Evolutionary conservation across 2,329 filamentous ascomycete genomes (phyloP), one percentile per base, ranked within the genome.

Genomic region (Torrubiellomyces zombiae): DNA sequence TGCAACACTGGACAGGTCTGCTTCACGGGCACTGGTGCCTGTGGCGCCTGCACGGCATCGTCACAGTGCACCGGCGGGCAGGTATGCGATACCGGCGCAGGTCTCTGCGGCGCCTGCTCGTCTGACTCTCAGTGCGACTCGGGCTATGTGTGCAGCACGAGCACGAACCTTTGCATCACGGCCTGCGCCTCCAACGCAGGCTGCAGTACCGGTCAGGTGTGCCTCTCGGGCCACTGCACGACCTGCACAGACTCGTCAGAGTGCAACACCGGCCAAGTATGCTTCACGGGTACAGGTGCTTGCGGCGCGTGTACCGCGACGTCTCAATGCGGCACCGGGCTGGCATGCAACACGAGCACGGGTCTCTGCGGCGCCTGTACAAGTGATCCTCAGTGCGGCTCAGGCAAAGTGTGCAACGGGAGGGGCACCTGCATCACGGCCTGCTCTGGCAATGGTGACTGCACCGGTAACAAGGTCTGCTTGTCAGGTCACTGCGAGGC

Each of bases 131-230:
- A 32, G 5, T 31, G 28, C 3, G 25, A 23, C 18, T 18, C 18
- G 18, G n/a, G n/a, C 18, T n/a, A 18, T 7, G n/a, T 18, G 7
- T 18, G 18, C 18, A n/a, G 7, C 18, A n/a, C 7, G 18, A n/a
- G 18, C 7, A n/a, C n/a, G n/a, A n/a, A n/a, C n/a, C 18, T 18
- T n/a, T 18, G 18, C 18, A 18, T 18, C 18, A n/a, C 7, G 7
- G 18, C 7, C 18, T 18, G 18, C 18, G n/a, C n/a, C 7, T 7
- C 18, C 7, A 18, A n/a, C 18, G 7, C n/a, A 9, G 22, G 21
- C 13, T 32, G 30, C 13, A 18, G 23, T 14, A 15, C 4, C 20
- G 30, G 30, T 7, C 23, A 30, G 16, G 18, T 32, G 11, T 32
- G 30, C 10, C 25, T 21, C 10, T 9, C 18, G 2, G 30, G 28